Conservation (phyloP, 768 basidiomycete genomes). For the Tephrocybe sp. region DNA sequence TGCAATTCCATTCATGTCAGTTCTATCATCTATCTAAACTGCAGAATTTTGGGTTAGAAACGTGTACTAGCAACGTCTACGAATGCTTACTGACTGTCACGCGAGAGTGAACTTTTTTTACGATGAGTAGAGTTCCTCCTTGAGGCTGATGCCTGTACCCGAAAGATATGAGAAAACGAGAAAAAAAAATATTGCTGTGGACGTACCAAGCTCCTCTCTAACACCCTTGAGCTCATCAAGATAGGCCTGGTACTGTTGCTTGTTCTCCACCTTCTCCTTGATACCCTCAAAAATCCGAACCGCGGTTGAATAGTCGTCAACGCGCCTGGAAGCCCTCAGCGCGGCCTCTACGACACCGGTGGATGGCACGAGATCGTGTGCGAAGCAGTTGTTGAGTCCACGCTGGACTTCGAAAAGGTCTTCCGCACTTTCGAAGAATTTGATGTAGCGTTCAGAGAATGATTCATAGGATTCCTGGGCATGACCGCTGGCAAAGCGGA, state of each 20-base stretch:
- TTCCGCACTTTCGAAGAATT: slow-evolving; percentile 89
- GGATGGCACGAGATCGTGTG: slow-evolving; percentile 93
- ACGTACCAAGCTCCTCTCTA: slow-evolving; percentile 86
- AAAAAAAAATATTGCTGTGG: background rate
- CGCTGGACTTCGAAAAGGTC: slow-evolving; percentile 99
- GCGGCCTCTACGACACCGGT: slow-evolving; percentile 84
- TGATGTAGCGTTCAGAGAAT: slow-evolving; percentile 91
- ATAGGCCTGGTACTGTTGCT: slow-evolving; percentile 91
- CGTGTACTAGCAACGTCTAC: background rate
- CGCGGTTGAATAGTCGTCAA: slow-evolving; percentile 96
- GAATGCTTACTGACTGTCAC: slow-evolving; percentile 5
- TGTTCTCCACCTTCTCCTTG: slow-evolving; percentile 97
- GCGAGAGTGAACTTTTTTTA: slow-evolving; percentile 19
- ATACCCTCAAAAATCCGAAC: slow-evolving; percentile 96
- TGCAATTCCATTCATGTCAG: slow-evolving; percentile 10
- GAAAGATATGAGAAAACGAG: background rate
- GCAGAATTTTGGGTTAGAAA: background rate
- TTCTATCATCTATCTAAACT: slow-evolving; percentile 18
- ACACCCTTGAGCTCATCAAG: slow-evolving; percentile 86
- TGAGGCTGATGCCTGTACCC: slow-evolving; percentile 33
- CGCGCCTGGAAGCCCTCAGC: slow-evolving; percentile 81
- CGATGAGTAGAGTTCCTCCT: slow-evolving; percentile 44
- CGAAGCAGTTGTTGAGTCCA: slow-evolving; percentile 99
- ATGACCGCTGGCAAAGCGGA: slow-evolving; percentile 56
- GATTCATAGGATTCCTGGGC: slow-evolving; percentile 91